phyloP scores from a whole-genome alignment of 202 grass and related monocot genomes.

The Panicum virgatum region DNA sequence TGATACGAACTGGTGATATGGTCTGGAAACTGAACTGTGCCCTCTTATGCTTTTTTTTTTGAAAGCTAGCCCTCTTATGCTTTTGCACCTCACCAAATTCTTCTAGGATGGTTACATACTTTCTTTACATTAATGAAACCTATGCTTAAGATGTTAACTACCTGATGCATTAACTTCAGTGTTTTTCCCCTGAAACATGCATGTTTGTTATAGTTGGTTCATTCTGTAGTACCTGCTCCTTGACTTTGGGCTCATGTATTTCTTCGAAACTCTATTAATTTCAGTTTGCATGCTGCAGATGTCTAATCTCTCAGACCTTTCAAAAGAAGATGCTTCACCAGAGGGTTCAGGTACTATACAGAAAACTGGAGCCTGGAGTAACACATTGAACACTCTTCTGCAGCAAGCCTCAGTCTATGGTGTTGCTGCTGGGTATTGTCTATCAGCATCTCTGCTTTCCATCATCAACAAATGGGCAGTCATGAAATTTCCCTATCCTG shows the following conservation, averaged over 20 bases:
- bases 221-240: conserved; percentile 13
- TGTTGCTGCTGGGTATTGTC: conserved; percentile 77
- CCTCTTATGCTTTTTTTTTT: neutral
- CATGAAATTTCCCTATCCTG: conserved; percentile 89
- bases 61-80: neutral
- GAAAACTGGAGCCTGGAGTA: conserved; percentile 54
- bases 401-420: conserved; percentile 79
- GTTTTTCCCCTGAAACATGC: neutral
- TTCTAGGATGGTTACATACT: neutral
- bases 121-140: neutral
- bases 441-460: conserved; percentile 81
- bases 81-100: neutral
- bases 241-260: neutral
- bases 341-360: conserved; percentile 38
- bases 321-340: conserved; percentile 35
- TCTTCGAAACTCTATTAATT: conserved; percentile 3
- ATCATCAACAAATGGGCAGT: conserved; percentile 98
- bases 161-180: neutral
- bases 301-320: conserved; percentile 42
- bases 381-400: conserved; percentile 44
- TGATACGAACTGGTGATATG: neutral
- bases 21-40: neutral
- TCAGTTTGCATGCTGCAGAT: conserved; percentile 55
- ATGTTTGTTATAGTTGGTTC: neutral
- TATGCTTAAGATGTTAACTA: neutral